Base-by-base conservation (phyloP, 1,284 basidiomycete genomes). In the Schizopora paradoxa region DNA sequence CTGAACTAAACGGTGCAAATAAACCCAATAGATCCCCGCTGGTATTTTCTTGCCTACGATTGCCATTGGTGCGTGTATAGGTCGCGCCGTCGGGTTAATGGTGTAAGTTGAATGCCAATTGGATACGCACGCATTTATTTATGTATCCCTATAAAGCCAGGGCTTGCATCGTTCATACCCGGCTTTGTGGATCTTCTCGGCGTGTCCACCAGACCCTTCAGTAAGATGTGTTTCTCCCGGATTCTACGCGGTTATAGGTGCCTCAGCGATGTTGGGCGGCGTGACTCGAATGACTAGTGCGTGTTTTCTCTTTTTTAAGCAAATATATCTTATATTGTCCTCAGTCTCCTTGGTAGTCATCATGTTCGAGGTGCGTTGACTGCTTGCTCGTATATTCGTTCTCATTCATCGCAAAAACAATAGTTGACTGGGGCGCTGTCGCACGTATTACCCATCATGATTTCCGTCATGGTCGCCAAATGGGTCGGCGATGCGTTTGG, bases 201-300 rank as follows among this genome's bases (percentile, higher is more conserved):
- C 79, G 0, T 86, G 83, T 58, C 80, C 82, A 7, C 79, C 82
- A 0, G 83, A 86, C 56, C 76, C 77, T 0, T 74, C 77, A 11
- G 70, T 77, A 18, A 68, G 72, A 37, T 88, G 85, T 56, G 78
- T 91, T 36, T 85, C 79, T 4, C 86, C 87, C 2, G 84, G 85
- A 25, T 87, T 90, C 55, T 91, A 91, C 57, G 83, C 87, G 11
- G 83, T 90, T 18, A 80, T 91, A 28, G 88, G 88, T 1, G 86
- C 87, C 14, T 81, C 87, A 23, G 83, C 85, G 1, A 84, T 88
- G 73, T 66, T 91, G 0, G 85, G 80, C 6, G 88, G 88, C 3
- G 86, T 90, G 2, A 91, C 87, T 4, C 67, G 83, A 47, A 90
- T 89, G 80, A 90, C 79, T 22, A 76, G 83, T 85, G 54, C 57